Conservation (phyloP, 768 basidiomycete species). For the Pisolithus tinctorius region DNA sequence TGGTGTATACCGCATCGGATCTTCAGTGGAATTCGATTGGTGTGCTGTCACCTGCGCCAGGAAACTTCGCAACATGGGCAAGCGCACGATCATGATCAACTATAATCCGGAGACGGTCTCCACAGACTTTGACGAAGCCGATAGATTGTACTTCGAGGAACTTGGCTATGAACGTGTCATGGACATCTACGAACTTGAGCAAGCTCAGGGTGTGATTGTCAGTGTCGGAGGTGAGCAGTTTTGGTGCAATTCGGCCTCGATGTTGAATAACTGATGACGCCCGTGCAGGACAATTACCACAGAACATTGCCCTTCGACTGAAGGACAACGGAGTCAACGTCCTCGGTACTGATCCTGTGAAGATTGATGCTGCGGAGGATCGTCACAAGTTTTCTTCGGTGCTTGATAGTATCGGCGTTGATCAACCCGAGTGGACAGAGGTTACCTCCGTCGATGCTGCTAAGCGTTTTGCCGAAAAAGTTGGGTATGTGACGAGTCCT, state of each 20-base stretch:
- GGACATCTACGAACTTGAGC: slow-evolving; percentile 98
- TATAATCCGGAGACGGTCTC: slow-evolving; percentile 99
- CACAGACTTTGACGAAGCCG: slow-evolving; percentile 99
- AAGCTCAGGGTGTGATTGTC: slow-evolving; percentile 89
- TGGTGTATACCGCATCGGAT: slow-evolving; percentile 97
- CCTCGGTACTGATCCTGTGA: slow-evolving; percentile 90
- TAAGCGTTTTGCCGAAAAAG: slow-evolving; percentile 83
- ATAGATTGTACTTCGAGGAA: slow-evolving; percentile 97
- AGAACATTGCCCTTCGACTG: slow-evolving; percentile 95
- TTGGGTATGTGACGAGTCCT: slow-evolving; percentile 37
- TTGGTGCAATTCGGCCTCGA: background rate
- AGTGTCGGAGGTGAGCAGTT: slow-evolving; percentile 79
- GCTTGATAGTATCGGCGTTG: slow-evolving; percentile 89
- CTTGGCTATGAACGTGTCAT: slow-evolving; percentile 97
- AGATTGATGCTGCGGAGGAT: slow-evolving; percentile 96
- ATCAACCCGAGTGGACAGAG: slow-evolving; percentile 96
- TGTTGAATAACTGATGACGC: background rate
- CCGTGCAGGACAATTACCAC: slow-evolving; percentile 81
- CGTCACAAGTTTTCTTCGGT: slow-evolving; percentile 99
- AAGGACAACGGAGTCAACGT: slow-evolving; percentile 89
- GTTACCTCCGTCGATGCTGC: slow-evolving; percentile 84
- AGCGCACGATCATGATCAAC: slow-evolving; percentile 98
- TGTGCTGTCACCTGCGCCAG: slow-evolving; percentile 99
- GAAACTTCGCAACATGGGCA: slow-evolving; percentile 86
- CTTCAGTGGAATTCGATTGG: slow-evolving; percentile 99